phyloP scores from a whole-genome alignment of 306 rosid genomes.

The Citrullus amarus region DNA sequence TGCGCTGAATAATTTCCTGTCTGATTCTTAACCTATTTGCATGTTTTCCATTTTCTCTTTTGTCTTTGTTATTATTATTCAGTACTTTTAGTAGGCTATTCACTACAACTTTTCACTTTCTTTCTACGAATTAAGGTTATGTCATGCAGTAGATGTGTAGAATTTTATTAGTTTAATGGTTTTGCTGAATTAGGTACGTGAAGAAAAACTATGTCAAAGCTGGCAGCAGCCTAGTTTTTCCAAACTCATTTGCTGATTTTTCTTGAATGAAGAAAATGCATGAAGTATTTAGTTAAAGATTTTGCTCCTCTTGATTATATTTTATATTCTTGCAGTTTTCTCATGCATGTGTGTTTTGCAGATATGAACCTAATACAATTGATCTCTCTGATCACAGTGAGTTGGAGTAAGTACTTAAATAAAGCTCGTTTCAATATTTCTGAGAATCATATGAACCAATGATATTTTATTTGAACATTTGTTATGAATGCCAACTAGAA shows the following conservation, averaged over 20 bases:
- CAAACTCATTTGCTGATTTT: background rate
- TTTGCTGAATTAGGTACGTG: background rate
- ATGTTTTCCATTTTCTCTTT: background rate
- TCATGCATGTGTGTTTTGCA: conserved; percentile 22
- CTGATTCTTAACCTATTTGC: background rate
- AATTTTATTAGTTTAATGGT: background rate
- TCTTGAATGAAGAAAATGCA: background rate
- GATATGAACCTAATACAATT: conserved; percentile 96
- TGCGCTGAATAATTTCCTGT: background rate
- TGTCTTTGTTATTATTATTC: background rate
- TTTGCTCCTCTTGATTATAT: background rate
- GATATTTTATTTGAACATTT: background rate
- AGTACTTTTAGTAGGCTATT: background rate
- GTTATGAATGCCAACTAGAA: background rate
- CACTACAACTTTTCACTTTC: background rate
- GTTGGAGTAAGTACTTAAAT: conserved; percentile 58
- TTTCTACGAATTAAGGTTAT: background rate
- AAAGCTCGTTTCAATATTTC: background rate
- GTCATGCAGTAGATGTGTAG: background rate
- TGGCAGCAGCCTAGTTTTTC: background rate
- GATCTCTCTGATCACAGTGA: conserved; percentile 80
- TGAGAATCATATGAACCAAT: background rate
- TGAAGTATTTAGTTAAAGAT: background rate
- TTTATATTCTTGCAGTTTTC: background rate
- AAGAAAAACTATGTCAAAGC: background rate